Conservation (phyloP, 768 basidiomycete genomes). For the Strobilomyces echinocephalus region DNA sequence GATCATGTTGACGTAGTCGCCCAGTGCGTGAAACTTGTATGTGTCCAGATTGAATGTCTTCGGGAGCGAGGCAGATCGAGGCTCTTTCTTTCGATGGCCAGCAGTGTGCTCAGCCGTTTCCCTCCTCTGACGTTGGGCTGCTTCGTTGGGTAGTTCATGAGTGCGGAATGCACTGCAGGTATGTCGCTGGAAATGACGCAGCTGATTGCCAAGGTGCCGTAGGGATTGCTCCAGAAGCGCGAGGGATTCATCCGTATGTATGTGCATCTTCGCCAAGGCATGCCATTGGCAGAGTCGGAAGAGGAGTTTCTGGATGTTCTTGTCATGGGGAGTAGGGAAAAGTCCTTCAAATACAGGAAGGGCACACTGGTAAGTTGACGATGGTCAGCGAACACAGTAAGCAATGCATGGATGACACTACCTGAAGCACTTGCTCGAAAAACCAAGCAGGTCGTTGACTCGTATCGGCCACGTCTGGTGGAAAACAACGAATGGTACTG, state of each 20-base stretch:
- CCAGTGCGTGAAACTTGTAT: neutral
- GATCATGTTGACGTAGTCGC: neutral
- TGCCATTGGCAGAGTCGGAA: slow-evolving; percentile 1
- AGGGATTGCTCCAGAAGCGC: neutral
- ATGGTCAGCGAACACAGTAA: neutral
- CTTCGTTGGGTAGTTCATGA: neutral
- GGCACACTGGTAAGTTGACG: neutral
- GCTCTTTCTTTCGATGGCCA: neutral
- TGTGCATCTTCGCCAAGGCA: neutral
- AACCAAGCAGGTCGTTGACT: neutral
- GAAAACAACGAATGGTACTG: neutral
- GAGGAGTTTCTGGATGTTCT: neutral
- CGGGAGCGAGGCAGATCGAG: neutral
- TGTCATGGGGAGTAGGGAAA: neutral
- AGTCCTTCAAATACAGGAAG: neutral
- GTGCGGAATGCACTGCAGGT: neutral
- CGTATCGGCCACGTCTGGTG: neutral
- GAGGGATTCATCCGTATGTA: neutral
- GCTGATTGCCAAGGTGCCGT: neutral
- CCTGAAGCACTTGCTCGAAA: neutral
- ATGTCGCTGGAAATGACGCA: neutral
- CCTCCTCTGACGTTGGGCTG: neutral
- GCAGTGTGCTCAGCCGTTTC: neutral
- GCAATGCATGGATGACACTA: neutral
- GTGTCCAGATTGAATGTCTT: neutral